These are phyloP conservation scores for Roridomyces roridus DNA, from an alignment of 768 basidiomycete species.

Conservation along the genomic window DNA sequence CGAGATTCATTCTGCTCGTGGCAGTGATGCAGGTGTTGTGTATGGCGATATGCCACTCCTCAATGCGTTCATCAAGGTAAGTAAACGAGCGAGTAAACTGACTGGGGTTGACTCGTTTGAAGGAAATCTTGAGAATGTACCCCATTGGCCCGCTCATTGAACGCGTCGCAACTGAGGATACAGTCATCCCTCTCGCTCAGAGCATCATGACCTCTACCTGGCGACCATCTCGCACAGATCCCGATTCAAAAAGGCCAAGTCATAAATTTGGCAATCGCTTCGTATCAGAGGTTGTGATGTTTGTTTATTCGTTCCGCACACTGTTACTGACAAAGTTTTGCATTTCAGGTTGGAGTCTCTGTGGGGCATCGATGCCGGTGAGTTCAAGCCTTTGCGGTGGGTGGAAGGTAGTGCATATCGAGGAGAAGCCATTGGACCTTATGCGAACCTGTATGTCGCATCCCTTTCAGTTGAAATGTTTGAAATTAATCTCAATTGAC, in stretches of 20 bases:
- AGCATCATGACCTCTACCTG: not conserved
- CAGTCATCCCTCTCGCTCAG: not conserved
- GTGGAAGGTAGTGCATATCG: constrained; percentile 1
- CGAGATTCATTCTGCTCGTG: constrained; percentile 3
- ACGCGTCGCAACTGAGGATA: constrained; percentile 1
- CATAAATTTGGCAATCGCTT: not conserved
- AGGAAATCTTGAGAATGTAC: constrained; percentile 21
- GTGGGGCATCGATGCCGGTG: constrained; percentile 15
- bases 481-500: not conserved
- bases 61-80: constrained; percentile 26
- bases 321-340: not conserved
- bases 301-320: constrained; percentile 10
- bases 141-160: not conserved
- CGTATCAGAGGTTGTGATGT: constrained; percentile 10
- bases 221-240: not conserved
- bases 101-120: not conserved
- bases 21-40: not conserved
- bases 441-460: constrained; percentile 13
- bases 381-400: constrained; percentile 15
- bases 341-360: constrained; percentile 2
- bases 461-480: not conserved
- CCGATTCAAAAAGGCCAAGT: constrained; percentile 16
- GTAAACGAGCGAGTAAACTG: not conserved
- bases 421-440: constrained; percentile 15
- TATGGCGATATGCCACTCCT: constrained; percentile 13